phyloP scores from a whole-genome alignment of 306 rosid genomes.

The Acacia melanoxylon region DNA sequence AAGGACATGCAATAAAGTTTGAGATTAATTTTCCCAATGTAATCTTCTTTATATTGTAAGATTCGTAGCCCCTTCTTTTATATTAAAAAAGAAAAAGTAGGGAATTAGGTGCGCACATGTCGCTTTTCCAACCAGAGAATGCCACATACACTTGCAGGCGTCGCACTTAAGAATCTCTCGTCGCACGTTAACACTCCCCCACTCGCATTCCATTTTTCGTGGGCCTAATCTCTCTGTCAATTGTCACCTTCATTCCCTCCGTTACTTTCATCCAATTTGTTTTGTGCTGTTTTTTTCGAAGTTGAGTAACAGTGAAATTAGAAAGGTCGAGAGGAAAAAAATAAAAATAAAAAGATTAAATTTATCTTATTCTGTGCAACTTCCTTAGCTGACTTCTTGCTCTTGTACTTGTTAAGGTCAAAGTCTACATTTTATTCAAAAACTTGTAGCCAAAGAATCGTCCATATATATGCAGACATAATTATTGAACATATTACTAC shows the following conservation, averaged over 20 bases:
- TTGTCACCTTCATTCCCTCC: background rate
- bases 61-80: too few species aligned
- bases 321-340: too few species aligned
- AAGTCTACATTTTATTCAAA: too few species aligned
- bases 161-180: background rate
- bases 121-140: background rate
- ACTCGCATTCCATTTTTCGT: background rate
- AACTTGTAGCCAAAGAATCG: background rate
- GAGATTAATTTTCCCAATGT: too few species aligned
- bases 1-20: too few species aligned
- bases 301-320: background rate
- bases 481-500: background rate
- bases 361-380: background rate
- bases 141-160: background rate
- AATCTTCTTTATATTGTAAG: too few species aligned
- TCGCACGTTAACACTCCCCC: background rate
- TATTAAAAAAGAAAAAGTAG: background rate
- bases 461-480: background rate
- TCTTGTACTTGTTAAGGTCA: too few species aligned
- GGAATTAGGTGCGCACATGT: background rate
- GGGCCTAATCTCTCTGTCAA: background rate
- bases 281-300: too few species aligned
- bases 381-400: too few species aligned
- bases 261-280: background rate
- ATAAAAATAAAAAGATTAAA: background rate